Base-by-base conservation (phyloP, 2,329 filamentous ascomycete species). In the Penicillium nordicum region DNA sequence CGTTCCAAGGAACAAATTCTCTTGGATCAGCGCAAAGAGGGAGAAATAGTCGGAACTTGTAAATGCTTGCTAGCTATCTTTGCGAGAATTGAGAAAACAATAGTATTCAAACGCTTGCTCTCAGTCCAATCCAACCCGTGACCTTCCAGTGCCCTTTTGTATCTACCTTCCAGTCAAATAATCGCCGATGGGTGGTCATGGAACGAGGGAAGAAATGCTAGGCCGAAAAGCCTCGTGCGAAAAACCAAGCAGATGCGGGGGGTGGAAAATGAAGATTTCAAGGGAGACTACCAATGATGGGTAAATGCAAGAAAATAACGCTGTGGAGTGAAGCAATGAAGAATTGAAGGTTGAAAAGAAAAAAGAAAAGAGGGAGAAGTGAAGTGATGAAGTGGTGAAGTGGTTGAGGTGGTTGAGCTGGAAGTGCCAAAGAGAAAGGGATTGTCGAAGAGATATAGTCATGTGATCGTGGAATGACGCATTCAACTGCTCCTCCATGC, bases 31-130 rank as follows among this genome's bases (percentile, higher is more conserved):
- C 58, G 63, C 57, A 65, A 53, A 70, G 66, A 69, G 69, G 67
- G 66, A 72, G 67, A 68, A 67, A 69, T 64, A 68, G 70, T 67
- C 71, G 67, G 62, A 73, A 72, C 64, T 73, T 74, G 71, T 75
- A 72, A 75, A 76, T 76, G 72, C 68, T 76, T 75, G 72, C 74
- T 77, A 76, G 73, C 74, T 76, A 76, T 71, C 66, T 73, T 72
- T 63, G 70, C 68, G 71, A 70, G 68, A 72, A 63, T 67, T 66
- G 68, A 51, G 37, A 72, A 66, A 72, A 66, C 72, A 72, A 65
- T 70, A 71, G 37, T 46, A 54, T 54, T 47, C 63, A 74, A 64
- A 69, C 65, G 64, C 69, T 62, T 64, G 60, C 62, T 63, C 62
- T 66, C 67, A 65, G 65, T 65, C 62, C 62, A 62, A 61, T 63